Evolutionary conservation across 495 filamentous ascomycete genomes (phyloP).

Genomic region (Talaromyces trachyspermus): DNA sequence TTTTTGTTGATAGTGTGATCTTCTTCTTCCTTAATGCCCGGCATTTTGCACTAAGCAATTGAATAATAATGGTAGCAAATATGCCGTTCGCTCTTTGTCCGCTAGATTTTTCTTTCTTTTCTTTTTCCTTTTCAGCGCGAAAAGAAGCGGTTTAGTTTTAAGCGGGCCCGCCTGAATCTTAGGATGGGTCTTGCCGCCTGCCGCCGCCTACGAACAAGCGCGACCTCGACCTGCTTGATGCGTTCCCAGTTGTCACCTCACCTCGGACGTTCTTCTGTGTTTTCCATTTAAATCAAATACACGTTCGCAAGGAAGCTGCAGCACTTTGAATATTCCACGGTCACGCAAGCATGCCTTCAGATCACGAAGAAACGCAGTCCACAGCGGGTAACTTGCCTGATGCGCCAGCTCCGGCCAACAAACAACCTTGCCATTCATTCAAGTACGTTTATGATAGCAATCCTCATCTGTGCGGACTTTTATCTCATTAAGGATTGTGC

Average conservation of each 20-base stretch:
- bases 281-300: no score
- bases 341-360: slow-evolving; percentile 24
- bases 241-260: no score
- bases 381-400: slow-evolving; percentile 26
- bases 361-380: slow-evolving; percentile 18
- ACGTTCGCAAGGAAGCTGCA: neutral
- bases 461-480: neutral
- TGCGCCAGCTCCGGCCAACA: slow-evolving; percentile 25
- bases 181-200: no score
- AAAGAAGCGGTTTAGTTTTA: no score
- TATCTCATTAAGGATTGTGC: slow-evolving; percentile 34
- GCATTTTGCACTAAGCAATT: slow-evolving; percentile 18
- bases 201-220: no score
- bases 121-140: no score
- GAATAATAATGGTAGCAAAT: neutral
- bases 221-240: no score
- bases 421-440: slow-evolving; percentile 36
- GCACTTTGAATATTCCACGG: neutral
- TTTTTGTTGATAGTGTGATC: slow-evolving; percentile 47
- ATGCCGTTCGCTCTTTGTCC: no score
- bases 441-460: slow-evolving; percentile 24
- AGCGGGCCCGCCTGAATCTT: no score
- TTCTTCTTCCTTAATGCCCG: slow-evolving; percentile 20
- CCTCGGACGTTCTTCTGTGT: no score
- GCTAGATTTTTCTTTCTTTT: no score